Base-by-base conservation (phyloP, 805 yeast genomes). In the Vanderwaltozyma verrucispora region DNA sequence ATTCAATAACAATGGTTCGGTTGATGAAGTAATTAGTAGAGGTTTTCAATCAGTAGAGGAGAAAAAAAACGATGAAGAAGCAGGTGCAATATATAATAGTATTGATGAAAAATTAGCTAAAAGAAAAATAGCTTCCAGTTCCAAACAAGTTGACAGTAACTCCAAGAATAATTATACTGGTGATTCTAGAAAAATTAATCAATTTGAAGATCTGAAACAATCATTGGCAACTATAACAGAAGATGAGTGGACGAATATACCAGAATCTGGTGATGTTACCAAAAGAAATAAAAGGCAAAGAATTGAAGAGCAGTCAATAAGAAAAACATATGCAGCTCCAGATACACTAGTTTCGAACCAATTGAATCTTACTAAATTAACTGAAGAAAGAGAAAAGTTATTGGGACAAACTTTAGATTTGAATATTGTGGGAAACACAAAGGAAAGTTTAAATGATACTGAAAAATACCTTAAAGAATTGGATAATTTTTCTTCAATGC, bases 201-300 rank as follows among this genome's bases (percentile, higher is more conserved):
- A 78, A 44, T 84, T 86, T 54, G 63, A 73, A 1, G 89, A 80
- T 50, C 63, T 81, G 42, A 87, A 88, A 51, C 61, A 77, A 20
- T 74, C 69, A 1, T 58, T 88, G 28, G 63, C 77, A 0, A 48
- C 57, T 0, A 73, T 89, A 0, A 65, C 82, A 3, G 72, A 65
- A 16, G 81, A 74, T 3, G 79, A 88, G 50, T 89, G 98, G 98
- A 68, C 71, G 4, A 69, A 65, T 42, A 52, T 89, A 3, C 97
- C 97, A 0, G 95, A 86, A 44, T 92, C 85, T 2, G 82, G 86
- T 1, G 97, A 89, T 57, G 64, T 84, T 50, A 92, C 98, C 0
- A 71, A 77, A 50, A 67, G 75, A 40, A 86, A 86, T 58, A 85
- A 87, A 47, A 63, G 97, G 39, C 63, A 71, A 34, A 64, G 95